Evolutionary conservation across 805 yeast genomes (phyloP), one percentile per base, ranked within the genome.

Genomic region (Hanseniaspora hatyaiensis): DNA sequence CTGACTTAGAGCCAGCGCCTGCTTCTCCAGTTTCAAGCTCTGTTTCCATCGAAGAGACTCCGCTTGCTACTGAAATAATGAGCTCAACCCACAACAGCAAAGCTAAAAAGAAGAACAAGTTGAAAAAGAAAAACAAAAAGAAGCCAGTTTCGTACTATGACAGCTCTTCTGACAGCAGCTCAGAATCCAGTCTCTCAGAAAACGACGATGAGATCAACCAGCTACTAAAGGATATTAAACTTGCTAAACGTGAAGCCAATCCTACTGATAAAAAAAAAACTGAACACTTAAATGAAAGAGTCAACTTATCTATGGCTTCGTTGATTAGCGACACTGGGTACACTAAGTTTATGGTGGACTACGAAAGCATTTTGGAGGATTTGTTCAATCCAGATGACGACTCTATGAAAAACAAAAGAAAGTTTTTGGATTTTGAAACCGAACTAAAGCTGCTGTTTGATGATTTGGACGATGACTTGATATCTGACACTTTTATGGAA

Each of bases 371-470:
- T 3, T 24, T 45, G 2, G 40, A 31, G 15, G 19, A 36, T 23
- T 0, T 58, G 71, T 5, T 56, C 57, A 3, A 68, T 73, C 49
- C 69, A 77, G 43, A 57, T 62, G 36, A 57, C 61, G 29, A 59
- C 69, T 11, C 56, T 72, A 2, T 54, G 64, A 1, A 58, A 75
- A 8, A 59, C 80, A 12, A 62, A 70, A 13, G 60, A 79, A 45
- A 45, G 13, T 20, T 22, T 15, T 65, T 85, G 38, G 89, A 84
- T 58, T 82, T 89, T 1, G 94, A 85, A 55, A 72, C 73, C 34
- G 95, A 85, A 58, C 78, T 80, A 56, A 73, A 73, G 50, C 67
- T 71, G 51, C 63, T 85, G 43, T 82, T 85, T 63, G 94, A 89
- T 12, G 78, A 78, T 54, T 61, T 83, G 13, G 77, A 87, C 1